These are phyloP conservation scores for Penicillium sp. DNA, from an alignment of 2,329 filamentous ascomycete species.

Conservation along the genomic window DNA sequence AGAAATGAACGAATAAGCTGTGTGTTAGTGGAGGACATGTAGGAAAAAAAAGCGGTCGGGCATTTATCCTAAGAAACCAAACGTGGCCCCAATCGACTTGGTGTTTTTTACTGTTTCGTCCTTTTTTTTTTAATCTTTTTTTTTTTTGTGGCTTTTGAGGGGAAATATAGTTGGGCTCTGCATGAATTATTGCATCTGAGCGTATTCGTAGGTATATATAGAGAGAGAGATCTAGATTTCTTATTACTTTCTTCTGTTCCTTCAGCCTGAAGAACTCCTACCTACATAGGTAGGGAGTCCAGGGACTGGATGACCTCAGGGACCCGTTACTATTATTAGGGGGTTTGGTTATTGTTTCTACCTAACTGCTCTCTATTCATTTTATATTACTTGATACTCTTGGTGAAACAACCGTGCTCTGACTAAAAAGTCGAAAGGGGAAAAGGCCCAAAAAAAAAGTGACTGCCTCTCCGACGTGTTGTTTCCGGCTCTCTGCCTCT, in stretches of 20 bases:
- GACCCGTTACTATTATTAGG: background rate
- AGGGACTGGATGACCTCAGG: background rate
- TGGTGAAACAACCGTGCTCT: background rate
- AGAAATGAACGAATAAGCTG: conserved; percentile 11
- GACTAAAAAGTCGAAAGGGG: conserved; percentile 6
- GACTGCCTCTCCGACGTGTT: conserved; percentile 4
- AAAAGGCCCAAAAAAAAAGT: conserved; percentile 11
- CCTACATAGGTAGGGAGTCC: no score
- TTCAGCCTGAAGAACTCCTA: background rate
- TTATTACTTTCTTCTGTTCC: background rate
- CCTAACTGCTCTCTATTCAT: background rate
- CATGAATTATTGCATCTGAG: background rate
- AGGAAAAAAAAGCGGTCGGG: conserved; percentile 16
- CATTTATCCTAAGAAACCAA: conserved; percentile 9
- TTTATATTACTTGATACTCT: background rate
- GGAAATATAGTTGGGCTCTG: background rate
- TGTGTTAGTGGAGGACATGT: conserved; percentile 3
- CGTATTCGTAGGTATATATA: background rate
- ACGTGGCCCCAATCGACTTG: conserved; percentile 24
- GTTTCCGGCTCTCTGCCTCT: conserved; percentile 1
- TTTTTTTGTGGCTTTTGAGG: background rate
- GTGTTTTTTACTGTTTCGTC: background rate
- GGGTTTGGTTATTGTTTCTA: background rate
- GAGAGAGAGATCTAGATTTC: background rate
- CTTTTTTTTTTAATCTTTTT: no score